Evolutionary conservation across 768 basidiomycete genomes (phyloP), one percentile per base, ranked within the genome.

Genomic region (Tylopilus felleus): DNA sequence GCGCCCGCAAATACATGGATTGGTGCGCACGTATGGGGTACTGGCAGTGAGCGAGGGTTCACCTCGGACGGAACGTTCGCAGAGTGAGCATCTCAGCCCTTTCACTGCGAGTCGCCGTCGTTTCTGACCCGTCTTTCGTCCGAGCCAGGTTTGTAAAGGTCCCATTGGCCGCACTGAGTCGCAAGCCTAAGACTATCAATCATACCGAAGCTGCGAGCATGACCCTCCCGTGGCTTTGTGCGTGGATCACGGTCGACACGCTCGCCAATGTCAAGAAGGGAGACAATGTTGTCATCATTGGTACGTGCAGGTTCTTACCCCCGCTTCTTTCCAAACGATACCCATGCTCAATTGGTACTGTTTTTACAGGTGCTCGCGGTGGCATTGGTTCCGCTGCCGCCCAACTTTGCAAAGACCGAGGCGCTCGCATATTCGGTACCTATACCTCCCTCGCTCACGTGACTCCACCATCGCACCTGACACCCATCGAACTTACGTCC

Each of bases 181-280:
- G 62, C 46, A 71, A 73, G 43, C 70, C 71, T 7, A 25, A 58
- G 48, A 56, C 49, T 1, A 36, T 71, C 28, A 60, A 51, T 27
- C 71, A 71, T 21, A 10, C 13, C 27, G 46, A 61, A 35, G 71
- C 70, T 6, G 70, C 62, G 14, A 73, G 70, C 41, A 70, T 71
- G 62, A 67, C 69, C 0, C 70, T 71, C 7, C 62, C 62, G 0
- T 72, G 71, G 70, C 60, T 72, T 23, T 71, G 70, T 48, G 71
- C 71, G 8, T 71, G 71, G 71, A 73, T 73, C 59, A 71, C 70
- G 1, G 68, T 71, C 13, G 56, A 73, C 10, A 71, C 60, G 16
- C 71, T 73, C 14, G 69, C 70, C 19, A 55, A 64, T 9, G 63
- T 73, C 46, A 71, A 68, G 43, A 13, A 60, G 19, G 71, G 65